These are phyloP conservation scores for Durusdinium trenchii DNA, from an alignment of 73 alveolate species.

Conservation along the genomic window DNA sequence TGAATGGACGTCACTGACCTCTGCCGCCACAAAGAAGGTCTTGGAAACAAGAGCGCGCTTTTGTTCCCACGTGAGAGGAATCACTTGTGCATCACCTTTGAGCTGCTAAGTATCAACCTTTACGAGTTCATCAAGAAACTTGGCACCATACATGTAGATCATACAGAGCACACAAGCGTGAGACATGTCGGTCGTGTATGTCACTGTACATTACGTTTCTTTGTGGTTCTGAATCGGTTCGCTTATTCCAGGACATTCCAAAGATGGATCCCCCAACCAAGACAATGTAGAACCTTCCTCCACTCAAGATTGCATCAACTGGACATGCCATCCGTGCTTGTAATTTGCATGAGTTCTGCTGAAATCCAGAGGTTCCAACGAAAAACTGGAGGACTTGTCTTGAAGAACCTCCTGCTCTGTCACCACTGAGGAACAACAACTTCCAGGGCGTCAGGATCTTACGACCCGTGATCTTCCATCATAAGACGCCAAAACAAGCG, in stretches of 20 bases:
- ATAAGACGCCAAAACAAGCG: background rate
- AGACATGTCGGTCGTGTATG: background rate
- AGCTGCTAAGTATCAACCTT: slow-evolving; percentile 97
- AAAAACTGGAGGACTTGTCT: background rate
- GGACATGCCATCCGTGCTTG: too few relatives aligned
- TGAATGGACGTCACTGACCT: too few relatives aligned
- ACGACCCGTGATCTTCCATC: background rate
- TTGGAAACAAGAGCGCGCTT: too few relatives aligned
- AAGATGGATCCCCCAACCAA: too few relatives aligned
- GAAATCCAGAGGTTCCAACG: too few relatives aligned
- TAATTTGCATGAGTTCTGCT: too few relatives aligned
- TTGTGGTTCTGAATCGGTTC: background rate
- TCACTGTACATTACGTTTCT: background rate
- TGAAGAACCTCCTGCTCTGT: background rate
- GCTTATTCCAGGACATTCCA: too few relatives aligned
- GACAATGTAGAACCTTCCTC: too few relatives aligned
- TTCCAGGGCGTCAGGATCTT: slow-evolving; percentile 73
- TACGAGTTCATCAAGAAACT: slow-evolving; percentile 97
- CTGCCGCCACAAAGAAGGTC: too few relatives aligned
- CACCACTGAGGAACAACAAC: slow-evolving; percentile 61
- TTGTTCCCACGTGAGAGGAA: too few relatives aligned
- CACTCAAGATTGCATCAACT: too few relatives aligned
- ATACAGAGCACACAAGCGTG: background rate
- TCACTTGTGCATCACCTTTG: slow-evolving; percentile 97
- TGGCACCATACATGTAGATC: slow-evolving; percentile 90